Evolutionary conservation across 305 asterid genomes (phyloP).

Genomic region (Striga hermonthica): DNA sequence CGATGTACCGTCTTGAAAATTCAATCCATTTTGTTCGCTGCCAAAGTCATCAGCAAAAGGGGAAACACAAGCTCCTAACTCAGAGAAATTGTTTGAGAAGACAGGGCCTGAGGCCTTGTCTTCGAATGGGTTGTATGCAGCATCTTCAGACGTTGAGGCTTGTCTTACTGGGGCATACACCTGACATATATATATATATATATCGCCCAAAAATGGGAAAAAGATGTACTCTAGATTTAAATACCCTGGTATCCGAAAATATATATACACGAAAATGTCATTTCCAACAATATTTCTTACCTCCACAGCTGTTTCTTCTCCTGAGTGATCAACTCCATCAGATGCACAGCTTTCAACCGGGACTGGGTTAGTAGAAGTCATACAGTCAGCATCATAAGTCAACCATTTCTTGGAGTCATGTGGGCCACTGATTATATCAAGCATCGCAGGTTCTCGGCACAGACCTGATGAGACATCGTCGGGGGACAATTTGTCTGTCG

Average conservation of each 20-base stretch:
- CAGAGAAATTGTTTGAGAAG: slow-evolving; percentile 31
- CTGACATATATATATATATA: slow-evolving; percentile 28
- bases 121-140: slow-evolving; percentile 34
- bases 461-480: slow-evolving; percentile 51
- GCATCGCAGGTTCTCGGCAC: slow-evolving; percentile 42
- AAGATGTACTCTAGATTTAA: slow-evolving; percentile 15
- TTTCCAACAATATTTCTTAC: slow-evolving; percentile 32
- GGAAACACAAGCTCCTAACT: slow-evolving; percentile 42
- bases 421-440: slow-evolving; percentile 38
- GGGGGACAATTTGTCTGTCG: slow-evolving; percentile 52
- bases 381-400: slow-evolving; percentile 35
- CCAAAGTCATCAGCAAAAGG: slow-evolving; percentile 73
- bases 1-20: slow-evolving; percentile 66
- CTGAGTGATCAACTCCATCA: slow-evolving; percentile 40
- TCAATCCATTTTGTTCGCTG: slow-evolving; percentile 42
- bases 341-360: slow-evolving; percentile 44
- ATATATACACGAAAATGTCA: slow-evolving; percentile 5
- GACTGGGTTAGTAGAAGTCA: slow-evolving; percentile 32
- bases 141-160: slow-evolving; percentile 31
- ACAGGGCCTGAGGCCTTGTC: slow-evolving; percentile 28
- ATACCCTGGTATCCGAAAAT: background rate
- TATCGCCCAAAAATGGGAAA: background rate
- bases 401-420: slow-evolving; percentile 39
- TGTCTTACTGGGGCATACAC: slow-evolving; percentile 35
- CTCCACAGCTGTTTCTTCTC: slow-evolving; percentile 43